Conservation (phyloP, 2,329 filamentous ascomycete species). For the Hypoxylon sp. region DNA sequence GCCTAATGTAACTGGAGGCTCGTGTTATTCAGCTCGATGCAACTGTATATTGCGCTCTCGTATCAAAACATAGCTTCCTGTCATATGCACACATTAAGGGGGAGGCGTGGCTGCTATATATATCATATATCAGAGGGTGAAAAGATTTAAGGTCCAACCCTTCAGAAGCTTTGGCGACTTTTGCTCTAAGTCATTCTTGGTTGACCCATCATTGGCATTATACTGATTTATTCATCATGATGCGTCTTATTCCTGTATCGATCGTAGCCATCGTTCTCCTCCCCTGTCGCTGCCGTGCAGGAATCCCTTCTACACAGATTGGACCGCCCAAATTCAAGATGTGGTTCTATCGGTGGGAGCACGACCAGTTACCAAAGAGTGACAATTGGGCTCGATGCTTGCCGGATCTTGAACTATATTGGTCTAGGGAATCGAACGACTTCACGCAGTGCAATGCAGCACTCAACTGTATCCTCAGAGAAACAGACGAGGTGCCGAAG, state of each 20-base stretch:
- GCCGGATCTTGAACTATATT: background rate
- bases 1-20: too few species aligned
- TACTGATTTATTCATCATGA: background rate
- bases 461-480: slow-evolving; percentile 4
- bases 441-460: background rate
- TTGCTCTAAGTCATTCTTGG: background rate
- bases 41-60: too few species aligned
- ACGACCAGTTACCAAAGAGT: background rate
- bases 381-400: background rate
- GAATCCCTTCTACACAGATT: background rate
- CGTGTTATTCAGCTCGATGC: too few species aligned
- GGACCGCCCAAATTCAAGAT: background rate
- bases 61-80: too few species aligned
- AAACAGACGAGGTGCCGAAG: background rate
- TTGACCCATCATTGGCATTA: too few species aligned
- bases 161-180: background rate
- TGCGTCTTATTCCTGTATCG: background rate
- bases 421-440: background rate
- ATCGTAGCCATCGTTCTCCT: background rate
- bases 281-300: background rate
- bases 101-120: background rate
- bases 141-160: background rate
- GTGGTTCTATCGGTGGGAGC: background rate
- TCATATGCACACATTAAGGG: background rate
- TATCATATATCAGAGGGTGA: background rate